Evolutionary conservation across 2,329 filamentous ascomycete genomes (phyloP).

Genomic region (Colletotrichum incanum): DNA sequence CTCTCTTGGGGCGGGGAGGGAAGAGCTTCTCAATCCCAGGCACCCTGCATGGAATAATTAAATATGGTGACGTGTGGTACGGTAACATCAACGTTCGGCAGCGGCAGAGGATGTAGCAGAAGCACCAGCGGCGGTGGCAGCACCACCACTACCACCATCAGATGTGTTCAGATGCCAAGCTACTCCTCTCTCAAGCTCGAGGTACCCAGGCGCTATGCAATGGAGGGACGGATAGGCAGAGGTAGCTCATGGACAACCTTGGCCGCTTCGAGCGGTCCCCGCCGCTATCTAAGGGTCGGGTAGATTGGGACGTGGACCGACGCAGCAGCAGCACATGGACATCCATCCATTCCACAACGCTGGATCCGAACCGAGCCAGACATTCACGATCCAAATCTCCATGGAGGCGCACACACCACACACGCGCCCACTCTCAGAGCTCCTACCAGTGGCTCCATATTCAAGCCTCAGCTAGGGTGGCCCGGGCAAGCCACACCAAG

Average conservation of each 20-base stretch:
- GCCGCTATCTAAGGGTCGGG: constrained; percentile 20
- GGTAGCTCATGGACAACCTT: constrained; percentile 23
- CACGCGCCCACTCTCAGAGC: not conserved
- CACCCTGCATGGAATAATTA: constrained; percentile 17
- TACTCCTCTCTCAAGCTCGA: not conserved
- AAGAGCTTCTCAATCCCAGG: not conserved
- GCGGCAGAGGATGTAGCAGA: constrained; percentile 31
- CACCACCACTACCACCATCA: not conserved
- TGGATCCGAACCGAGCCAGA: constrained; percentile 3
- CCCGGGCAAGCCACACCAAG: constrained; percentile 36
- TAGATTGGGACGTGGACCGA: constrained; percentile 1
- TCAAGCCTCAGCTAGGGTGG: constrained; percentile 16
- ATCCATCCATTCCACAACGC: constrained; percentile 10
- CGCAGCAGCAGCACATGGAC: not conserved
- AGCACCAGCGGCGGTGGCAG: not conserved
- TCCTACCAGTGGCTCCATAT: constrained; percentile 1
- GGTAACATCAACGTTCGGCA: constrained; percentile 13
- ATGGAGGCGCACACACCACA: not conserved
- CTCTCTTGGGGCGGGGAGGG: not conserved
- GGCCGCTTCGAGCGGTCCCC: constrained; percentile 31
- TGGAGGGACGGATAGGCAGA: constrained; percentile 41
- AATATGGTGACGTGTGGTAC: constrained; percentile 14
- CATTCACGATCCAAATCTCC: not conserved
- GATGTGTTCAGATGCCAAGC: not conserved
- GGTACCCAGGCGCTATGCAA: constrained; percentile 24